Evolutionary conservation across 2,329 filamentous ascomycete genomes (phyloP), one percentile per base, ranked within the genome.

Genomic region (Trichoderma arundinaceum): DNA sequence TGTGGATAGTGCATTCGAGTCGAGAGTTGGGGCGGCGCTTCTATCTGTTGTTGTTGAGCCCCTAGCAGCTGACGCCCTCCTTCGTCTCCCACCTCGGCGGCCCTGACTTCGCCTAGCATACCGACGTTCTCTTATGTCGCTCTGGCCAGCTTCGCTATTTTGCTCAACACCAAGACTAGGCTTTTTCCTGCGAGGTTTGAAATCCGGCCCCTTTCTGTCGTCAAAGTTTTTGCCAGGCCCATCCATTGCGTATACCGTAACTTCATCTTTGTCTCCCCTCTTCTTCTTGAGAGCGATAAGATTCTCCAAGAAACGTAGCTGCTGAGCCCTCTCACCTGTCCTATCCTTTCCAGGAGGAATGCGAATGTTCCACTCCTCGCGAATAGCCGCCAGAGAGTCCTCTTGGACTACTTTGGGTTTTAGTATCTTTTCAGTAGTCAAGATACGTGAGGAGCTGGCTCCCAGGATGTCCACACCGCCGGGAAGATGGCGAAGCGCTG

Each of bases 381-480:
- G 79, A 17, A 82, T 78, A n/a, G 75, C 71, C 7, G 77, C 75
- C 8, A 80, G 69, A 6, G 74, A 70, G 54, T 78, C 77, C 63
- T 77, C 74, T 12, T 71, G 73, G 6, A 70, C 70, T 32, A 75
- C 72, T 43, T 80, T 82, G 19, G 83, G 81, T 53, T 82, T 81
- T 13, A 92, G 76, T 43, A 85, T 82, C 67, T 87, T 86, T 68
- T 90, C 88, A 38, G 81, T 85, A 12, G 90, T 90, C 52, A 90
- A 80, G 66, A 96, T 85, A 65, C 91, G 88, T 9, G 89, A 85
- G 58, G 87, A 86, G 68, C 88, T 89, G 41, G 88, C 86, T n/a
- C 86, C 89, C 3, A 96, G 79, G 4, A 96, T 81, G 73, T 94
- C 90, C 43, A 92, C 87, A 28, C 86, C 83, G 22, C 84, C 81